A percentile compares a stretch with the other conserved stretches of the same genome.
Conservation (phyloP, 2,329 filamentous ascomycete species). For the Lecanicillium sp. region DNA sequence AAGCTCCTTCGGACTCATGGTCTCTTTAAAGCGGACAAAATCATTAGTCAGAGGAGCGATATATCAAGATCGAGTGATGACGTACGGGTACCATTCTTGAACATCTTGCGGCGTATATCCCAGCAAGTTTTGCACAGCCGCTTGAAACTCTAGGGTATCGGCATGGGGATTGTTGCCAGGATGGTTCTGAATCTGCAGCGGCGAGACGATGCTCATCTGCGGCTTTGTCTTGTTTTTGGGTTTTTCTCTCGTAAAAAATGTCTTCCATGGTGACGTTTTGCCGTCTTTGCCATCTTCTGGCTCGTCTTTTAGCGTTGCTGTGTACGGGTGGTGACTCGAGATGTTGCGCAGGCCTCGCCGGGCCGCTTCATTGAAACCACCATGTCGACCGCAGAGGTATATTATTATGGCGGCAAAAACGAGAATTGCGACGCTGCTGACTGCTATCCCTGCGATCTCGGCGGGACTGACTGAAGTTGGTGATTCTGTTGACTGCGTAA, state of each 20-base stretch:
- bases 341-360: not conserved
- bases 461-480: slow-evolving; percentile 23
- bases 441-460: slow-evolving; percentile 51
- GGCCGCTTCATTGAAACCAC: slow-evolving; percentile 20
- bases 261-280: too few species aligned
- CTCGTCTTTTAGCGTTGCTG: not conserved
- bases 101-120: not conserved
- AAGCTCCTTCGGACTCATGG: not conserved
- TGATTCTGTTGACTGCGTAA: too few species aligned
- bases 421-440: slow-evolving; percentile 40
- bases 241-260: too few species aligned
- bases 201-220: not conserved
- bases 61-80: slow-evolving; percentile 4
- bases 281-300: too few species aligned
- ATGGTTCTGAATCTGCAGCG: slow-evolving; percentile 1
- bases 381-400: slow-evolving; percentile 36
- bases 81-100: slow-evolving; percentile 20
- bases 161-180: not conserved
- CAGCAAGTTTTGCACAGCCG: slow-evolving; percentile 6
- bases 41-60: too few species aligned
- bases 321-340: not conserved
- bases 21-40: too few species aligned
- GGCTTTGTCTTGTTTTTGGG: not conserved
- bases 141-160: slow-evolving; percentile 6
- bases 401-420: slow-evolving; percentile 35